phyloP scores from a whole-genome alignment of 306 rosid genomes.

The Cucurbita argyrosperma region DNA sequence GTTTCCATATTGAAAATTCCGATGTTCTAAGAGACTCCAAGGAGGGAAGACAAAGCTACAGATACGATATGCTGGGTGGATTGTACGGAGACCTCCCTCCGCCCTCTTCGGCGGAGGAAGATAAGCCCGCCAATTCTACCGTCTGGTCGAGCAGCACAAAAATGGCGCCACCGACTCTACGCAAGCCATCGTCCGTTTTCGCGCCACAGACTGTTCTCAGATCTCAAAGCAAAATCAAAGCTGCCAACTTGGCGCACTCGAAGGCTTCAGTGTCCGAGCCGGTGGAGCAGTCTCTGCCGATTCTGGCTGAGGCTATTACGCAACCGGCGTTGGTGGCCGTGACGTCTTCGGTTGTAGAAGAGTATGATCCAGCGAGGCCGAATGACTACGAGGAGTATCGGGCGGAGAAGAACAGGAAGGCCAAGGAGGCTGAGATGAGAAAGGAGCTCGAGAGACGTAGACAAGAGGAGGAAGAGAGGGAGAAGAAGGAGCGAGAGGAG shows the following conservation, averaged over 20 bases:
- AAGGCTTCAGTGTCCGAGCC: constrained; percentile 8
- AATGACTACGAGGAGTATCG: constrained; percentile 88
- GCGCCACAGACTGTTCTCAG: constrained; percentile 55
- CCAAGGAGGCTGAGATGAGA: constrained; percentile 67
- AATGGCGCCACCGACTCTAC: constrained; percentile 96
- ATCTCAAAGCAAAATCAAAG: constrained; percentile 45
- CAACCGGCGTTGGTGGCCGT: constrained; percentile 79
- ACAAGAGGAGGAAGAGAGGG: constrained; percentile 53
- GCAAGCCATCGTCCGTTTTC: constrained; percentile 53
- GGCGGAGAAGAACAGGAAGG: constrained; percentile 68
- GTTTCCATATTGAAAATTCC: background rate
- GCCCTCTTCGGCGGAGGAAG: constrained; percentile 86
- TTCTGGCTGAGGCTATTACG: constrained; percentile 16
- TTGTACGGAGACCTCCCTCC: constrained; percentile 96
- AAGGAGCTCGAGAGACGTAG: constrained; percentile 65
- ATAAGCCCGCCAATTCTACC: constrained; percentile 55
- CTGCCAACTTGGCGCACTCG: constrained; percentile 3
- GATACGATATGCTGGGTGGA: constrained; percentile 60
- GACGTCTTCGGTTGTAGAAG: constrained; percentile 65
- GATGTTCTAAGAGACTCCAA: constrained; percentile 5
- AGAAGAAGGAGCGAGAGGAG: constrained; percentile 30
- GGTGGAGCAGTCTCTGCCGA: constrained; percentile 2
- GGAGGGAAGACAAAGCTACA: background rate
- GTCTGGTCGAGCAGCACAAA: constrained; percentile 89
- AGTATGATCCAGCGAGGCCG: constrained; percentile 92